Base-by-base conservation (phyloP, 805 yeast genomes). In the Diddensiella santjacobensis region DNA sequence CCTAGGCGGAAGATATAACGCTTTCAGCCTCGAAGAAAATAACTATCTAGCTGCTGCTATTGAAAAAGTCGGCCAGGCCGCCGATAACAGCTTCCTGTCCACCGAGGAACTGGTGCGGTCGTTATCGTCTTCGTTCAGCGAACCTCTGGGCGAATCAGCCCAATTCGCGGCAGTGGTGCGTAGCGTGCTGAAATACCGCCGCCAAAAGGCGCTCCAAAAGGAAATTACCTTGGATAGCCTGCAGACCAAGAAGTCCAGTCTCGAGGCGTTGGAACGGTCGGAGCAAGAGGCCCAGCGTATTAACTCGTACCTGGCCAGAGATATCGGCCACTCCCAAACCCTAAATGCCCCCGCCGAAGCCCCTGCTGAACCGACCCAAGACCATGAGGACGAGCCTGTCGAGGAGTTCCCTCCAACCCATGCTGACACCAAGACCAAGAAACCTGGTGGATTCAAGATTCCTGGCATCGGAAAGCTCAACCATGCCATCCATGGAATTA, bases 31-130 rank as follows among this genome's bases (percentile, higher is more conserved):
- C 26, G 83, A 81, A 54, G 71, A 70, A 50, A 55, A 59, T 22
- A 60, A 62, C 8, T 49, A 57, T 18, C 57, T 71, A 38, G 72
- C 93, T 1, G 60, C 80, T 2, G 71, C 81, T 2, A 74, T 87
- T 51, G 98, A 93, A 61, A 80, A 81, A 53, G 78, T 88, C 23
- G 97, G 98, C 1, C 89, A 86, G 59, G 84, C 89, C 1, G 81
- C 87, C 53, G 98, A 93, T 64, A 77, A 75, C 67, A 49, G 71
- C 40, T 73, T 72, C 59, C 62, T 79, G 52, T 61, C 80, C n/a
- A 68, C 80, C 53, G 70, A 80, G 57, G 62, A 74, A 1, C 70
- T 83, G 8, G 75, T 80, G 3, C 65, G 71, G 10, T 75, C 76
- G 31, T 64, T 83, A 43, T 79, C 78, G 44, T 73, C 79, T 1